Conservation (phyloP, 169 alveolate species). For the Blepharisma undulans region DNA sequence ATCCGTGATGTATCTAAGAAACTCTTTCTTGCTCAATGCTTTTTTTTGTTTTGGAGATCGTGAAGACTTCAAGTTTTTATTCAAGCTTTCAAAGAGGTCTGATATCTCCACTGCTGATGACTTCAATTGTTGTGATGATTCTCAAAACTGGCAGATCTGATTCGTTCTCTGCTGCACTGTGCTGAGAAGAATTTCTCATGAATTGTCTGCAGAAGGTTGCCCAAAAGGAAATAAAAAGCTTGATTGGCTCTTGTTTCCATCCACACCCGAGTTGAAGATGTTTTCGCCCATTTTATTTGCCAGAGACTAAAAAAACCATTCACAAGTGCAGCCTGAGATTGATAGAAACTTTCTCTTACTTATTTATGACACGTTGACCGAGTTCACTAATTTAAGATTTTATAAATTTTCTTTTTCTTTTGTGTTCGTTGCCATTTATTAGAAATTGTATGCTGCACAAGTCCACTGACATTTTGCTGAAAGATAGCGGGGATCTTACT, state of each 20-base stretch:
- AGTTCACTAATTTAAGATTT: too few species aligned
- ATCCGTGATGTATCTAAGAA: not conserved
- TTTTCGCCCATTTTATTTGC: not conserved
- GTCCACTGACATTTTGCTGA: not conserved
- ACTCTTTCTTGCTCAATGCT: not conserved
- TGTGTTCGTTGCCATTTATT: not conserved
- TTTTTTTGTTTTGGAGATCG: not conserved
- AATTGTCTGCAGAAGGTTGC: not conserved
- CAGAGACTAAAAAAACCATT: not conserved
- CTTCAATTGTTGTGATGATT: not conserved
- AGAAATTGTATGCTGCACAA: not conserved
- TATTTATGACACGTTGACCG: not conserved
- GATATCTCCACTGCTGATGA: not conserved
- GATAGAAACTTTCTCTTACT: not conserved
- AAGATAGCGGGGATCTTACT: too few species aligned
- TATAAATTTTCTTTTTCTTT: not conserved
- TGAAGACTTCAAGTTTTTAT: not conserved
- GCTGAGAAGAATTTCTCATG: not conserved
- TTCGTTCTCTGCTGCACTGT: not conserved
- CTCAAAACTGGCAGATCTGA: not conserved
- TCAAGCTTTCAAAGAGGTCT: not conserved
- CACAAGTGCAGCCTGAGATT: not conserved
- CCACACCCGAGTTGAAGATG: not conserved
- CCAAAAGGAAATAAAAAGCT: not conserved
- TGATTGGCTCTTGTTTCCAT: not conserved